Base-by-base conservation (phyloP, 768 basidiomycete genomes). In the Suillus fuscotomentosus region DNA sequence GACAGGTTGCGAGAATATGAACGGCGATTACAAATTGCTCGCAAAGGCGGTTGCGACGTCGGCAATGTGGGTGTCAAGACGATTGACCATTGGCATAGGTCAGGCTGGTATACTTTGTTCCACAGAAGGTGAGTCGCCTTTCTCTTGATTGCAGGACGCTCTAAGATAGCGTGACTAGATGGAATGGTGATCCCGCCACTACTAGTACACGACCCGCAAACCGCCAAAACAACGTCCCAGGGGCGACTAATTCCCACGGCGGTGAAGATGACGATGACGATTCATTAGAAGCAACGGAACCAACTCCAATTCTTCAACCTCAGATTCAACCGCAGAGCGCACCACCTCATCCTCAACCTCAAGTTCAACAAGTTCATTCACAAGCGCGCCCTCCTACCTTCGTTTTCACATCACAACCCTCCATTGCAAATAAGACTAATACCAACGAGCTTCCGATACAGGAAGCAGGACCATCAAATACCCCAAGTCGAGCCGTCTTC, bases 81-180 rank as follows among this genome's bases (percentile, higher is more conserved):
- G 3, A 84, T 93, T 64, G 91, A 92, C 69, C 88, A 91, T 64
- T 93, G 91, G 91, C 88, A 90, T 69, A 83, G 85, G 63, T 82
- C 83, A 41, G 90, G 90, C 17, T 92, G 91, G 91, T 93, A 91
- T 70, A 81, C 81, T 13, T 78, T 91, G 27, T 93, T 93, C 74
- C 87, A 86, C 74, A 80, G 81, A 69, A 82, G 91, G 88, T 89
- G 66, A 24, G 78, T 64, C 11, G 22, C 47, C 39, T 65, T 22
- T 41, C 14, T 8, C 34, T 41, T 22, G 24, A 34, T 67, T 27
- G 11, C 65, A 64, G 63, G 68, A 71, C 45, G 63, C 65, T 60
- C 54, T 67, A 22, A 65, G 66, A n/a, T 60, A 1, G 20, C 51
- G 7, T 34, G 65, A 9, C 20, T 60, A 88, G 87, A 77, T 89